Base-by-base conservation (phyloP, 192 early-diverging fungal genomes). In the Coemansia brasiliensis region DNA sequence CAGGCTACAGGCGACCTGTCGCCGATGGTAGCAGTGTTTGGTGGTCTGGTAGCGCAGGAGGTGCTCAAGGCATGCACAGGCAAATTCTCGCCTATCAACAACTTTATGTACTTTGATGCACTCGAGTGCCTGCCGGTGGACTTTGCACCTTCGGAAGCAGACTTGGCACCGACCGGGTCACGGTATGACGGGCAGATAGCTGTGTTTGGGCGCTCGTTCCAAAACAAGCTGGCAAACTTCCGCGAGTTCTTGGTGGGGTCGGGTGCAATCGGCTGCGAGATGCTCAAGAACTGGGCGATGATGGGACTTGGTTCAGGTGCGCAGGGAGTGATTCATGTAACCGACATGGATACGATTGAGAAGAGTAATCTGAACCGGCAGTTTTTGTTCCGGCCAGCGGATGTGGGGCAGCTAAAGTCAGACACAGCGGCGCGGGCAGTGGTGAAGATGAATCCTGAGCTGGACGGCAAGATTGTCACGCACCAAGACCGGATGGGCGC, bases 331-430 rank as follows among this genome's bases (percentile, higher is more conserved):
- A 85, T 98, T 43, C 86, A 84, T 70, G 75, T 99, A 45, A 99
- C 96, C 6, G 97, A 99, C 68, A 99, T 99, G 97, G 98, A 99
- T 72, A 96, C 96, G 7, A 99, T 99, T 50, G 98, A 99, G 57
- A 99, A 97, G 84, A 90, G 87, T 61, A 99, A 99, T 80, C 83
- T 99, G 77, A 99, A 99, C 81, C 86, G 98, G 38, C 98, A 99
- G 81, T 99, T 99, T 81, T 81, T 99, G 60, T 99, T 99, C 87
- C 88, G 98, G 42, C 82, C 88, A 5, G 38, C 62, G 11, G 90
- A 93, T 67, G 90, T 94, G 32, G 88, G 88, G 61, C 93, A 92
- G 81, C 85, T 96, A 46, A 99, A 99, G 85, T 96, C 94, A 10
- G 90, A 86, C 43, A 87, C 85, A 46, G 97, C 97, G 15, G 88